Base-by-base conservation (phyloP, 768 basidiomycete species). In the Calocera viscosa region DNA sequence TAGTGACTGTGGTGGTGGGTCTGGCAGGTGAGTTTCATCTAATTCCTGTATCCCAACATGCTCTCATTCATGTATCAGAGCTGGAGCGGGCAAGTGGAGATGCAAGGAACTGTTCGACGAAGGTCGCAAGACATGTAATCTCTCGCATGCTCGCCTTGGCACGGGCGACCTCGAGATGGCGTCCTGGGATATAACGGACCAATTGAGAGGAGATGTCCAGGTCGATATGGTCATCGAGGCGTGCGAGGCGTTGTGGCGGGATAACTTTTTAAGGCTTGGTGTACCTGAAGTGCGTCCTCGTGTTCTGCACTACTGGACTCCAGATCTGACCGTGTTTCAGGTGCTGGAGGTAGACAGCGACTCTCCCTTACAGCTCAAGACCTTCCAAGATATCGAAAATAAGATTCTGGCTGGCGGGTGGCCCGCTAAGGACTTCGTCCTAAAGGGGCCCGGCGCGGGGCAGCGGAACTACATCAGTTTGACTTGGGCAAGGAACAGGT, bases 31-130 rank as follows among this genome's bases (percentile, higher is more conserved):
- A 11, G 53, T 60, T 26, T 14, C 30, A 26, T 60, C 5, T 28
- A 26, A 8, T 3, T 19, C 53, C 53, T 60, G 5, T 30, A 26
- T 14, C 53, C 5, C 26, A 17, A 19, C 8, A 28, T n/a, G 14
- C 49, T 49, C 53, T 16, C 53, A 12, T 60, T 7, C 53, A 38
- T 60, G 30, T 32, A 11, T 22, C n/a, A 60, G 65, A 17, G 65
- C 66, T 22, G 65, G 65, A 26, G 68, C 66, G 1, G 68, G 68
- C 32, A 68, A 68, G 38, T 68, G 67, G 67, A 32, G 67, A 10
- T 65, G 65, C 14, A 68, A 68, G 38, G 68, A 68, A 40, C 47
- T 68, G 11, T 68, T 68, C 53, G 68, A 68, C 33, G 49, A 68
- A 43, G 68, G 68, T 2, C 65, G 68, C 38, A 68, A 68, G 68